Conservation (phyloP, 2,329 filamentous ascomycete genomes). For the Microsporum audouinii region DNA sequence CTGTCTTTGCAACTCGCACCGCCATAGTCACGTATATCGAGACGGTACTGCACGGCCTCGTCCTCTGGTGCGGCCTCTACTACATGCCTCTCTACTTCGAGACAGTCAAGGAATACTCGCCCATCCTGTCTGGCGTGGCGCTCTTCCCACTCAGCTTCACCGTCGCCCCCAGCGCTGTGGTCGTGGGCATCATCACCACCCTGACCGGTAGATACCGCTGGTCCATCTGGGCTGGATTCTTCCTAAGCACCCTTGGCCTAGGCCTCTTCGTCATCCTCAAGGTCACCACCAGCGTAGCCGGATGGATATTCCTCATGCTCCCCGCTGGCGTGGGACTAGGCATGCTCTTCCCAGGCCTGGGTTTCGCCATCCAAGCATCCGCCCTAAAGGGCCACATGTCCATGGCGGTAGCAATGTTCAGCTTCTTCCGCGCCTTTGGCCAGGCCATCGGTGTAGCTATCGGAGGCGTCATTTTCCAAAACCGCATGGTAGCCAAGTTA, state of each 20-base stretch:
- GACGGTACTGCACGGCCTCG: conserved; percentile 45
- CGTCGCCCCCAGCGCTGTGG: conserved; percentile 49
- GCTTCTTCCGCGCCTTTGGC: conserved; percentile 55
- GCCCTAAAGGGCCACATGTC: conserved; percentile 46
- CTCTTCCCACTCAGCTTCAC: conserved; percentile 51
- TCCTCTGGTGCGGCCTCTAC: conserved; percentile 43
- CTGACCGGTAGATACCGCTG: conserved; percentile 49
- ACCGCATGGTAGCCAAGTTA: conserved; percentile 46
- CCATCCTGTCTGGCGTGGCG: conserved; percentile 45
- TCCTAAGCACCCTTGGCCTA: conserved; percentile 45
- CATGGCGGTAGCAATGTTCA: conserved; percentile 53
- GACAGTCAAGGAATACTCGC: conserved; percentile 42
- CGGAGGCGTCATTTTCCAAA: conserved; percentile 59
- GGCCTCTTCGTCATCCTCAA: conserved; percentile 36
- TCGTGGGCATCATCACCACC: conserved; percentile 39
- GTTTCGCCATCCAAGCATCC: conserved; percentile 52
- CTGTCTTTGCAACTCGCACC: conserved; percentile 38
- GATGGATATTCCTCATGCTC: conserved; percentile 52
- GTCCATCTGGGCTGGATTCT: conserved; percentile 53
- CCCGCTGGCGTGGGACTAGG: conserved; percentile 51
- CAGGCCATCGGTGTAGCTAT: conserved; percentile 56
- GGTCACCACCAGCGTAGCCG: conserved; percentile 38
- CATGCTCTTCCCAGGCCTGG: conserved; percentile 54
- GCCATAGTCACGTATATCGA: conserved; percentile 41
- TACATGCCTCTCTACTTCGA: conserved; percentile 40